phyloP scores from a whole-genome alignment of 495 filamentous ascomycete species.

The Thermochaetoides thermophila region DNA sequence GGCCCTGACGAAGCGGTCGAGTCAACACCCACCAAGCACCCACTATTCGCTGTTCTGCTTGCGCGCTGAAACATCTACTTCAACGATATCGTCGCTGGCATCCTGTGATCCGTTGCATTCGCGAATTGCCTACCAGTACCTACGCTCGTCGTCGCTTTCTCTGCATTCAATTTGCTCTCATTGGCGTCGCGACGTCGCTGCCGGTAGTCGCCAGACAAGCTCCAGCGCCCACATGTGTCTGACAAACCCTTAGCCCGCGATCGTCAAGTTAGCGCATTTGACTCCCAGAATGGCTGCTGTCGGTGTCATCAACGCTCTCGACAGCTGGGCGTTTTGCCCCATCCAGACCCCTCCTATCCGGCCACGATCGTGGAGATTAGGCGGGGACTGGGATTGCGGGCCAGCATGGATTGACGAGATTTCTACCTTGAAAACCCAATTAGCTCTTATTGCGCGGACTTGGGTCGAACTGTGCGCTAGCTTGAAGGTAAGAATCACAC shows the following conservation, averaged over 20 bases:
- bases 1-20: constrained; percentile 8
- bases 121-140: too few relatives aligned
- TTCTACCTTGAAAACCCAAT: constrained; percentile 7
- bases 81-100: too few relatives aligned
- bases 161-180: constrained; percentile 4
- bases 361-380: too few relatives aligned
- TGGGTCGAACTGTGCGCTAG: constrained; percentile 16
- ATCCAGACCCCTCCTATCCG: too few relatives aligned
- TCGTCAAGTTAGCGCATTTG: constrained; percentile 22
- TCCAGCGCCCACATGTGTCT: constrained; percentile 33
- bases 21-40: not conserved
- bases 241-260: constrained; percentile 13
- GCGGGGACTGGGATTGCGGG: too few relatives aligned
- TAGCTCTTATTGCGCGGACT: constrained; percentile 18
- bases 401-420: too few relatives aligned
- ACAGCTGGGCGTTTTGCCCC: constrained; percentile 17
- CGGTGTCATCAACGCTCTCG: constrained; percentile 20
- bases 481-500: constrained; percentile 12
- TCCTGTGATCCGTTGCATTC: too few relatives aligned
- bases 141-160: constrained; percentile 3
- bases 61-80: too few relatives aligned
- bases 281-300: constrained; percentile 32
- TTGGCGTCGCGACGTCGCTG: too few relatives aligned
- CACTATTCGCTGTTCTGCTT: too few relatives aligned
- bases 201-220: constrained; percentile 12